Conservation (phyloP, 257 asterid genomes). For the Prunella vulgaris region DNA sequence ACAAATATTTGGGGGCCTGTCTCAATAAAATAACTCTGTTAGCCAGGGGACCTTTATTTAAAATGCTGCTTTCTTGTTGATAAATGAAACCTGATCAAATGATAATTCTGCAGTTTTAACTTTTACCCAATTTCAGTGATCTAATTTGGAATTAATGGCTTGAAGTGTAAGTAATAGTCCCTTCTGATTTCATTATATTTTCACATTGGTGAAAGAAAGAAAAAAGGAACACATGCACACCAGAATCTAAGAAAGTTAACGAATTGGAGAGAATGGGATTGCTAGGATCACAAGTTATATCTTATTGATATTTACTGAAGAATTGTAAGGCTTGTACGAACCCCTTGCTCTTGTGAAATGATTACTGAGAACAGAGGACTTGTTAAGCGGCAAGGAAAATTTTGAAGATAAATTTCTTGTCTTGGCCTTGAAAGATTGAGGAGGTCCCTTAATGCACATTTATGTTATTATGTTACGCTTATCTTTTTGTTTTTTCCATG, state of each 20-base stretch:
- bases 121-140: not conserved
- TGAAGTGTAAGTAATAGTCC: not conserved
- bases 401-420: not conserved
- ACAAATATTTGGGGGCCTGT: not conserved
- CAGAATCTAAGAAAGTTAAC: not conserved
- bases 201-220: not conserved
- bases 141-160: not conserved
- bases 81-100: not conserved
- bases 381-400: not conserved
- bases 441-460: not conserved
- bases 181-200: not conserved
- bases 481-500: not conserved
- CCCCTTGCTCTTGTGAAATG: not conserved
- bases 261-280: constrained; percentile 7
- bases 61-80: constrained; percentile 4
- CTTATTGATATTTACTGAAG: not conserved
- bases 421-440: not conserved
- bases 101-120: not conserved
- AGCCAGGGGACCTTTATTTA: not conserved
- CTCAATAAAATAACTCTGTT: constrained; percentile 4
- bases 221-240: not conserved
- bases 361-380: not conserved
- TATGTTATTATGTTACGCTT: not conserved
- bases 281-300: not conserved
- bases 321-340: not conserved